These are phyloP conservation scores for Skeletonema marinoi DNA, from an alignment of 108 stramenopile genomes.

Conservation along the genomic window DNA sequence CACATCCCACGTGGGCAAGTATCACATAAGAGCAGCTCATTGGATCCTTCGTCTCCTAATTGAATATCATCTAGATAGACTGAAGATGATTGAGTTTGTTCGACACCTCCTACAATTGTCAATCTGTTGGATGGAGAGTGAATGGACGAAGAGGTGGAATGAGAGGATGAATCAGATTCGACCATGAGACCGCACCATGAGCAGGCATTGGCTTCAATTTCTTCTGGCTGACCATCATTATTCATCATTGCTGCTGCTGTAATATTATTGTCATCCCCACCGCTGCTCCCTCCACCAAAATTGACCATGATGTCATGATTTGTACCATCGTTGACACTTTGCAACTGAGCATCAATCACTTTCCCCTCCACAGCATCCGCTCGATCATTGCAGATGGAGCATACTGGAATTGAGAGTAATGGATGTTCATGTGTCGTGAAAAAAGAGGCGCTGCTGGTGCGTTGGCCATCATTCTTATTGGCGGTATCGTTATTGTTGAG, in stretches of 20 bases:
- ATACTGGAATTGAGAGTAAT: conserved; percentile 45
- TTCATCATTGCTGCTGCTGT: no score
- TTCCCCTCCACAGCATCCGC: conserved; percentile 43
- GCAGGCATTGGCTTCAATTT: conserved; percentile 10
- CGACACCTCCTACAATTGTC: no score
- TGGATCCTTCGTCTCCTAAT: background rate
- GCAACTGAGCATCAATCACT: conserved; percentile 7
- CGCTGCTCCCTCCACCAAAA: background rate
- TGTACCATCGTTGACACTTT: conserved; percentile 3
- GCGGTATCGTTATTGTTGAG: background rate
- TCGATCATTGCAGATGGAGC: conserved; percentile 53
- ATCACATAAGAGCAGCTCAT: conserved; percentile 49
- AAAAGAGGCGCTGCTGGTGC: background rate
- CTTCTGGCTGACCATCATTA: no score
- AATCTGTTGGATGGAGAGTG: no score
- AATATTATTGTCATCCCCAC: no score
- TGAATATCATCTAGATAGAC: background rate
- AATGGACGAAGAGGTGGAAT: no score
- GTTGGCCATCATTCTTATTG: background rate
- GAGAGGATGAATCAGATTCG: background rate
- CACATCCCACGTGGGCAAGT: conserved; percentile 56
- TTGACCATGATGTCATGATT: background rate
- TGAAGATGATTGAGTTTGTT: no score
- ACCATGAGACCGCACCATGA: conserved; percentile 51
- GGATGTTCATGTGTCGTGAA: conserved; percentile 62